phyloP scores from a whole-genome alignment of 2,329 filamentous ascomycete species.

The Penicillium fuscoglaucum region DNA sequence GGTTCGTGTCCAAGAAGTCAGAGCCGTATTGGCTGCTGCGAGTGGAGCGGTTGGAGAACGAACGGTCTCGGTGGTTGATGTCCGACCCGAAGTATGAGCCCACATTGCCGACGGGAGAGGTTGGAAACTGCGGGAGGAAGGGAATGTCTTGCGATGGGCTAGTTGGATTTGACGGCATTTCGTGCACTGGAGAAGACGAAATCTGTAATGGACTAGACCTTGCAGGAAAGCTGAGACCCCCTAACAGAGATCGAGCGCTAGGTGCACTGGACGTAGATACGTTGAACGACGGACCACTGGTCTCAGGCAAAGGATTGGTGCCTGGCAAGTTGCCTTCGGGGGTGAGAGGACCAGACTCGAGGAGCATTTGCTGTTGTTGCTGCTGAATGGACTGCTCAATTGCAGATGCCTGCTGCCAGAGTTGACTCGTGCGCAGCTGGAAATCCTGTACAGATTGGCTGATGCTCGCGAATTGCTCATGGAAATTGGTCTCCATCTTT shows the following conservation, averaged over 20 bases:
- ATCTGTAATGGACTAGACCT: conserved; percentile 39
- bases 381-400: conserved; percentile 48
- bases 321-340: conserved; percentile 62
- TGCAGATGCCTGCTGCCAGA: conserved; percentile 46
- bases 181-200: conserved; percentile 36
- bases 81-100: conserved; percentile 36
- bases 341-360: conserved; percentile 51
- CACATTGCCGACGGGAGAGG: conserved; percentile 36
- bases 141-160: conserved; percentile 35
- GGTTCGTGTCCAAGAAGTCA: conserved; percentile 34
- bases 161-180: conserved; percentile 35
- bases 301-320: conserved; percentile 45
- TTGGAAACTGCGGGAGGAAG: conserved; percentile 34
- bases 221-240: conserved; percentile 38
- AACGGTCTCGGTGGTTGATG: conserved; percentile 39
- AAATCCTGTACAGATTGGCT: conserved; percentile 46
- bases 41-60: conserved; percentile 44
- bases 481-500: conserved; percentile 44
- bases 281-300: conserved; percentile 22
- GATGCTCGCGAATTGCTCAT: conserved; percentile 46
- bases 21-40: conserved; percentile 40
- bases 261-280: conserved; percentile 32
- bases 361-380: conserved; percentile 47
- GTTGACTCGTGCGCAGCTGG: conserved; percentile 44
- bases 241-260: conserved; percentile 36